Percentiles rank a stretch among this genome's conserved stretches.
These are phyloP conservation scores for Fusarium burgessii DNA, from an alignment of 2,329 filamentous ascomycete species.

Conservation along the genomic window DNA sequence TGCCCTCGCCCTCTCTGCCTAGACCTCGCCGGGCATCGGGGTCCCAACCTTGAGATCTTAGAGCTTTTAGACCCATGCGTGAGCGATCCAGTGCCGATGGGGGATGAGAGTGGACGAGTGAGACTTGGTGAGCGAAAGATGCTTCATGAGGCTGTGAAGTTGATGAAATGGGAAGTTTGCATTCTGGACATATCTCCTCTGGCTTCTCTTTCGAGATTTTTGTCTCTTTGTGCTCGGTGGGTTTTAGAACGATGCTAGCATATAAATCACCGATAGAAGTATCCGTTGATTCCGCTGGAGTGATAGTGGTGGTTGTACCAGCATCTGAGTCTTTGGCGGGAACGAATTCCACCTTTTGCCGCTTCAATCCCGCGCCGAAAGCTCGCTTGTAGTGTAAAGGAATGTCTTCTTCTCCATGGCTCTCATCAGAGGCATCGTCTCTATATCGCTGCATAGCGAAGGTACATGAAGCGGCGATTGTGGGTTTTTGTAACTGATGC, in stretches of 20 bases:
- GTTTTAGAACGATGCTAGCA: constrained; percentile 71
- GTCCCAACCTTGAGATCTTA: constrained; percentile 78
- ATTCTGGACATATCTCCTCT: constrained; percentile 50
- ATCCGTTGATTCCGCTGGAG: constrained; percentile 36
- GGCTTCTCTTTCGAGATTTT: constrained; percentile 33
- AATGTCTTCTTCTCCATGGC: constrained; percentile 58
- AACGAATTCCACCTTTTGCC: constrained; percentile 68
- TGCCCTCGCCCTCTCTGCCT: constrained; percentile 77
- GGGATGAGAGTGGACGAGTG: constrained; percentile 75
- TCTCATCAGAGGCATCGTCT: constrained; percentile 40
- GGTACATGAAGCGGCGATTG: too few species aligned
- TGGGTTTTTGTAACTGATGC: not conserved
- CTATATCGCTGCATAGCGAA: constrained; percentile 46
- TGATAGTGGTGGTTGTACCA: constrained; percentile 32
- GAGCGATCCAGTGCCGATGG: constrained; percentile 78
- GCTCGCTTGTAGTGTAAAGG: constrained; percentile 66
- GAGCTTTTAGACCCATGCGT: constrained; percentile 75
- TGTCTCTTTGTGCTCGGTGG: constrained; percentile 15
- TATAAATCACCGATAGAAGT: constrained; percentile 67
- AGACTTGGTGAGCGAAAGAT: constrained; percentile 78
- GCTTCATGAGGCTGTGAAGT: constrained; percentile 63
- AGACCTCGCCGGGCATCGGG: constrained; percentile 79
- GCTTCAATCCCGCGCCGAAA: constrained; percentile 68
- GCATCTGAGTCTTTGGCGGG: constrained; percentile 59
- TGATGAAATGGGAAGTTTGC: constrained; percentile 52